Evolutionary conservation across 1,284 basidiomycete genomes (phyloP), one percentile per base, ranked within the genome.

Genomic region (Volvariella volvacea): DNA sequence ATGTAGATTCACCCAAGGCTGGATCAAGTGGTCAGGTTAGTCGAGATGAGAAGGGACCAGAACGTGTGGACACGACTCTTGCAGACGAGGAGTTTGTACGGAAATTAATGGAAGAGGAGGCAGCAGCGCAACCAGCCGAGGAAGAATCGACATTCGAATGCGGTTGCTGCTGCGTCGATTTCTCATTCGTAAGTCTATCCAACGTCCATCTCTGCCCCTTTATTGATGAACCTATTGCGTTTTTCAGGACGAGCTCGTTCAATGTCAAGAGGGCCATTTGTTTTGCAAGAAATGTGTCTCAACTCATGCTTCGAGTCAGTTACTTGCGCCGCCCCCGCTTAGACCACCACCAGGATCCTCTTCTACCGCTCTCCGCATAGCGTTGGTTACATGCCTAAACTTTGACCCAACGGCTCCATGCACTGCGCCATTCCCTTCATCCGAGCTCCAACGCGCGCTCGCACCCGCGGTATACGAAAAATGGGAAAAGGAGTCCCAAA

Each of bases 261-360:
- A 92, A 62, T 93, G 92, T 53, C 79, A 83, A 0, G 88, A 92
- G 41, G 81, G 85, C 0, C 86, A 89, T 57, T 68, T 85, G 3
- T 89, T 88, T 62, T 89, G 86, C 58, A 66, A 57, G 16, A 58
- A 65, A 0, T 89, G 86, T 57, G 68, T 83, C 54, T 69, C 59
- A 0, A 59, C 62, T 1, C 74, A 75, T 52, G 76, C 73, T 9
- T 66, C 69, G 4, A 75, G 62, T 28, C 25, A 28, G 12, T 12
- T 28, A 12, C 34, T 20, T 36, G 8, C 34, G 19, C 19, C 34
- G 34, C 19, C 34, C 14, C 34, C 19, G 8, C 34, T 36, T 16
- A 4, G 34, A 4, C n/a, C 34, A 15, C 34, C 34, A 20, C n/a
- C 34, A 36, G 14, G n/a, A 6, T 36, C 34, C n/a, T 36, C 34